These are phyloP conservation scores for Volvox reticuliferus DNA, from an alignment of 139 green algal genomes.

Conservation along the genomic window DNA sequence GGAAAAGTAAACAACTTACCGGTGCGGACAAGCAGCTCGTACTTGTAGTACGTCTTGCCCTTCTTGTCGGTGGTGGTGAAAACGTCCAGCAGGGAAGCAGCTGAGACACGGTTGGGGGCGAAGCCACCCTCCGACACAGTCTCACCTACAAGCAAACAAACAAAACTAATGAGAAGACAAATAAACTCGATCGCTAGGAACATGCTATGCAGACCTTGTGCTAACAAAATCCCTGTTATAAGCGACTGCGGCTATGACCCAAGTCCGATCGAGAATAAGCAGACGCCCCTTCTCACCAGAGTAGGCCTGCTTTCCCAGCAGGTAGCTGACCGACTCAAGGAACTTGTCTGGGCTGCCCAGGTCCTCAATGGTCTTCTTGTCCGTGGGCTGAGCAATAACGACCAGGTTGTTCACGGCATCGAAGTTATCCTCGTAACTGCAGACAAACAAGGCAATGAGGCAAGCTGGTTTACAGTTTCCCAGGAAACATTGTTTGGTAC, in stretches of 20 bases:
- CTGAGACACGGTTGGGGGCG: constrained; percentile 83
- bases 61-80: constrained; percentile 87
- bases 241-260: too few species aligned
- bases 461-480: too few species aligned
- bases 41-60: constrained; percentile 98
- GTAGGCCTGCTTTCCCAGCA: constrained; percentile 89
- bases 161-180: background rate
- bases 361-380: constrained; percentile 88
- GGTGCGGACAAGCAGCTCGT: constrained; percentile 85
- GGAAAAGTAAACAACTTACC: too few species aligned
- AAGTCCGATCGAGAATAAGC: too few species aligned
- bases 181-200: too few species aligned
- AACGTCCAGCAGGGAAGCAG: constrained; percentile 89
- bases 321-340: constrained; percentile 82
- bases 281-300: constrained; percentile 61
- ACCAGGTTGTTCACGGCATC: constrained; percentile 92
- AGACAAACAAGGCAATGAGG: background rate
- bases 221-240: too few species aligned
- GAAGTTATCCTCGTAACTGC: constrained; percentile 97
- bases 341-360: constrained; percentile 91
- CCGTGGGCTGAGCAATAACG: constrained; percentile 80
- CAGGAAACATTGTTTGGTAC: background rate
- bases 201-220: too few species aligned
- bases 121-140: constrained; percentile 97
- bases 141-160: constrained; percentile 65